Evolutionary conservation across 306 rosid genomes (phyloP), one percentile per base, ranked within the genome.

Genomic region (Cucurbita ficifolia): DNA sequence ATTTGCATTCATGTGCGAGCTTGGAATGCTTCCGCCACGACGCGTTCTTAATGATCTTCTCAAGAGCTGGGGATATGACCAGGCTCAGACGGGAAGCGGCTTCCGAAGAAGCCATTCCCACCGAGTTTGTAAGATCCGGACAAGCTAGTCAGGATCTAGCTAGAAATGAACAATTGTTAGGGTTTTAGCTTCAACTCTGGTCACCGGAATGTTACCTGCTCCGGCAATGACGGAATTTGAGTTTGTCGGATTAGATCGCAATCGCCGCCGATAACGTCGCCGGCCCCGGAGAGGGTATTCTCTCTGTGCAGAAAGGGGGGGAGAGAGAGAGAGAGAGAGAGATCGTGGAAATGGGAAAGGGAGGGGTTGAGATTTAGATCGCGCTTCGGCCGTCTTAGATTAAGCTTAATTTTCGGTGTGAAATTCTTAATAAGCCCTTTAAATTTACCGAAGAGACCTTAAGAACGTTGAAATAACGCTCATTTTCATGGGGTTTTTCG

Each of bases 101-200:
- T 95, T 89, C 99, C 96, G 88, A 73, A 79, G 97, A 91, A 95
- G 99, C 97, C 99, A 95, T 95, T 95, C 99, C 99, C 73, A 48
- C 78, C 95, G 84, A 78, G 84, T 70, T 75, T 45, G 72, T 69
- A 43, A 82, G 87, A 76, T 83, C 62, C 67, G 76, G 49, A 70
- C 85, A 84, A 83, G 77, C 72, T 54, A 79, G 75, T 75, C 86
- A 53, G 61, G 86, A 85, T 75, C 86, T 83, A 73, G 56, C 76
- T 33, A 49, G 56, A 59, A 19, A 73, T 53, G 39, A 49, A 39
- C 29, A 76, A 81, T 80, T 74, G 87, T 29, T 40, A 67, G 80
- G 40, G 81, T 67, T 75, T 65, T 18, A 51, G 21, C 82, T 69
- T 80, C 77, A 67, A 76, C 73, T 81, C 70, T 14, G 70, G 17